Evolutionary conservation across 345 rosid species (phyloP), one percentile per base, ranked within the genome.

Genomic region (Gossypium stocksii): DNA sequence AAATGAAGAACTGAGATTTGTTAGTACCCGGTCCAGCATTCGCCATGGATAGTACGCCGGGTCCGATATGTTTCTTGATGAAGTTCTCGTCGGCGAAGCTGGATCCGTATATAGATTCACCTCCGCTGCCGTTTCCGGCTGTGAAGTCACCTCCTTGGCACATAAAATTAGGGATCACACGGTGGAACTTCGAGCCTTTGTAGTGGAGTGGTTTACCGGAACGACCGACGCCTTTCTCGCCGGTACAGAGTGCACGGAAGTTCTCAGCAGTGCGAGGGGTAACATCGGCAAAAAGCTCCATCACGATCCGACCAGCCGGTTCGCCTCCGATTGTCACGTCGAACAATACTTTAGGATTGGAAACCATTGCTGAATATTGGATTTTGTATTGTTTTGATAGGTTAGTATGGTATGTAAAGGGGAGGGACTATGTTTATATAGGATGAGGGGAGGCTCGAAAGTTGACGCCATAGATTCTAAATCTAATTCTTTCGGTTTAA

Each of bases 121-220:
- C 97, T n/a, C 93, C 93, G 2, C 89, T 89, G 4, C 97, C 98
- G 62, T 93, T 88, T 4, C 93, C 91, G 14, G 86, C 90, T 0
- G 94, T 91, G 84, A 89, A 91, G 23, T 91, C 98, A 1, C 97
- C 97, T 3, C 98, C 98, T 76, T 89, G 98, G 72, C 97, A 89
- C 93, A 93, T 89, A 86, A 93, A 93, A 0, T 82, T 79, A 0
- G 94, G 93, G 80, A 93, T 91, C 83, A 93, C 92, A 0, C 93
- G 87, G 83, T 91, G 97, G 82, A 93, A 93, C 27, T 54, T 0
- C 0, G 97, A 93, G 2, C 93, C 94, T 59, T 89, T 91, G 87
- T 83, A 93, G 90, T 93, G 98, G 14, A 91, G 88, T 0, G 97
- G 93, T 89, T 91, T 93, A 15, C 98, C 86, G 19, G 12, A 11